Evolutionary conservation across 2,329 filamentous ascomycete species (phyloP).

Genomic region (Truncatella angustata): DNA sequence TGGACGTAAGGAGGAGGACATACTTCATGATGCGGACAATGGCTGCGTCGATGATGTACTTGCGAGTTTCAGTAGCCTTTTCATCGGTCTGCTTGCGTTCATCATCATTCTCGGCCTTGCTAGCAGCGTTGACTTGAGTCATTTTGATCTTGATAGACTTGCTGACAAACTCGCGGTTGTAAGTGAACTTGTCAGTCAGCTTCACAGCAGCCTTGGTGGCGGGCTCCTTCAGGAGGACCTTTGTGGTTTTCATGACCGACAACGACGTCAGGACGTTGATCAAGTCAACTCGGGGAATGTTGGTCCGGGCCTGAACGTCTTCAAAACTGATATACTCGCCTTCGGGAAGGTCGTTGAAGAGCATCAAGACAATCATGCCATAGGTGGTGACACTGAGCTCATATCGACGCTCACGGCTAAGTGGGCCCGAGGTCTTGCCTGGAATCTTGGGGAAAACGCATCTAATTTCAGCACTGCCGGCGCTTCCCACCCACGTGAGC

Average conservation of each 20-base stretch:
- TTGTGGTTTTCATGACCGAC: conserved; percentile 73
- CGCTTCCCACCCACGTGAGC: conserved; percentile 74
- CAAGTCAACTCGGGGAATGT: conserved; percentile 73
- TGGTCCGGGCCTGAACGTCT: conserved; percentile 80
- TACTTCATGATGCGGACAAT: conserved; percentile 86
- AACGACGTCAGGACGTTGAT: conserved; percentile 77
- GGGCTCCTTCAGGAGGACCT: conserved; percentile 77
- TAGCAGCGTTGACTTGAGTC: conserved; percentile 75
- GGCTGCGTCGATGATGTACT: conserved; percentile 71
- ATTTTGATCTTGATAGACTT: conserved; percentile 87
- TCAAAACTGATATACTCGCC: conserved; percentile 58
- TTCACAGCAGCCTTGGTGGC: conserved; percentile 71
- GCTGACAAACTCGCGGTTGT: conserved; percentile 79
- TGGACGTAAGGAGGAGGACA: conserved; percentile 22
- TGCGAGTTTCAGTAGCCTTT: conserved; percentile 70
- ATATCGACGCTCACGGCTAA: conserved; percentile 69
- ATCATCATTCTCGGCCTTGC: conserved; percentile 76
- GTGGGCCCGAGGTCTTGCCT: conserved; percentile 62
- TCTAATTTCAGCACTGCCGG: conserved; percentile 81
- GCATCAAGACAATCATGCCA: conserved; percentile 82
- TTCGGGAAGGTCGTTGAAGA: conserved; percentile 77
- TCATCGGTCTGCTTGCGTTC: conserved; percentile 71
- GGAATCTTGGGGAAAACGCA: conserved; percentile 72
- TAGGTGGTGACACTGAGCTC: conserved; percentile 92
- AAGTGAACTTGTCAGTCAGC: conserved; percentile 72